Base-by-base conservation (phyloP, 805 yeast genomes). In the Candida ovalis region DNA sequence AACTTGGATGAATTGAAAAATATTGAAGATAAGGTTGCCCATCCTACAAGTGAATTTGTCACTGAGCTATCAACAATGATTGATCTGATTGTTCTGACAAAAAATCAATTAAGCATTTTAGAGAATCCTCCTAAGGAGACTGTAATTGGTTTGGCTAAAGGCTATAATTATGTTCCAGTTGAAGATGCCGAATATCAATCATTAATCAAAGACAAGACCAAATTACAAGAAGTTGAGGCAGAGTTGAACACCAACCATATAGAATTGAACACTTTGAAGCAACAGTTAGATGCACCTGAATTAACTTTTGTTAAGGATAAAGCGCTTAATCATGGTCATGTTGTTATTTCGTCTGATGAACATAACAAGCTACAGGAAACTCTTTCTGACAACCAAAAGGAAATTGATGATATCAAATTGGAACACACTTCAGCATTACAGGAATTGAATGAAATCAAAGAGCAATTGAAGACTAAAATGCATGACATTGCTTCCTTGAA, bases 11-110 rank as follows among this genome's bases (percentile, higher is more conserved):
- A 42, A 6, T 32, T 56, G 32, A 10, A 33, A 19, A 22, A 27
- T 12, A 6, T 43, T 9, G 23, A 44, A 8, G 44, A 38, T 1
- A 48, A 38, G 10, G 27, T 35, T 7, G 25, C 21, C 1, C 37
- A 40, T 3, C 63, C 65, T 13, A 52, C 68, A 1, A 25, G 52
- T 4, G 70, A 67, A 0, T 61, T 61, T 35, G 50, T 75, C n/a
- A 52, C 62, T 25, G 62, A 62, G 17, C 59, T 63, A 43, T 72
- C 76, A 0, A 52, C 56, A 4, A 40, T 45, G 6, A 43, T 50
- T 17, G 69, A 66, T 13, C 43, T 58, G 28, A 44, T 52, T 8
- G 47, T 55, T 1, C 19, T 63, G 8, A 44, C 60, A 12, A 46
- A 45, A 18, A 50, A 46, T 13, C 59, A 57, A 22, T 42, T 51